Conservation (phyloP, 345 rosid species). For the Corymbia maculata region DNA sequence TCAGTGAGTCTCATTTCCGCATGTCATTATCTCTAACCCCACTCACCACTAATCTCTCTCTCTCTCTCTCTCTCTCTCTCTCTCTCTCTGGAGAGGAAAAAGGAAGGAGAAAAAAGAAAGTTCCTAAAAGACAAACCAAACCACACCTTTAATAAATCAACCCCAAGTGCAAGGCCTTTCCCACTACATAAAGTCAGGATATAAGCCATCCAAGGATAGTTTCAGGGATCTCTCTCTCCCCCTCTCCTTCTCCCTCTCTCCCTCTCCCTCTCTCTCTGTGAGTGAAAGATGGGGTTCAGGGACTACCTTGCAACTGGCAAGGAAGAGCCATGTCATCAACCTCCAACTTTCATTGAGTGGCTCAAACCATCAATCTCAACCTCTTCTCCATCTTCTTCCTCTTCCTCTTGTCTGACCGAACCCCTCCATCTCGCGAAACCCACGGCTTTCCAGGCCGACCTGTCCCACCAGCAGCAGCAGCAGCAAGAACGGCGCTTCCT, state of each 20-base stretch:
- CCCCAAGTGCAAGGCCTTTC: conserved; percentile 19
- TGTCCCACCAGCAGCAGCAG: neutral
- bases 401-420: conserved; percentile 9
- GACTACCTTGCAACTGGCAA: conserved; percentile 20
- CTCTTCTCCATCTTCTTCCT: conserved; percentile 11
- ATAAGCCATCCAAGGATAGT: conserved; percentile 9
- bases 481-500: conserved; percentile 12
- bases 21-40: conserved; percentile 61
- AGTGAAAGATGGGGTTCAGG: conserved; percentile 37
- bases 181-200: conserved; percentile 35
- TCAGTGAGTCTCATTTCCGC: conserved; percentile 13
- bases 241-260: neutral
- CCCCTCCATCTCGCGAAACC: neutral
- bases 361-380: conserved; percentile 40
- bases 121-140: conserved; percentile 48
- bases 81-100: conserved; percentile 7
- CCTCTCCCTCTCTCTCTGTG: neutral
- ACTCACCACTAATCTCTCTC: conserved; percentile 37
- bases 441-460: neutral
- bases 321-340: conserved; percentile 14
- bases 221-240: neutral
- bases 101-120: neutral
- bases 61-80: conserved; percentile 5
- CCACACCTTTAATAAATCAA: conserved; percentile 20
- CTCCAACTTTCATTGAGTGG: conserved; percentile 77